Base-by-base conservation (phyloP, 495 filamentous ascomycete genomes). In the Delitschia confertaspora region DNA sequence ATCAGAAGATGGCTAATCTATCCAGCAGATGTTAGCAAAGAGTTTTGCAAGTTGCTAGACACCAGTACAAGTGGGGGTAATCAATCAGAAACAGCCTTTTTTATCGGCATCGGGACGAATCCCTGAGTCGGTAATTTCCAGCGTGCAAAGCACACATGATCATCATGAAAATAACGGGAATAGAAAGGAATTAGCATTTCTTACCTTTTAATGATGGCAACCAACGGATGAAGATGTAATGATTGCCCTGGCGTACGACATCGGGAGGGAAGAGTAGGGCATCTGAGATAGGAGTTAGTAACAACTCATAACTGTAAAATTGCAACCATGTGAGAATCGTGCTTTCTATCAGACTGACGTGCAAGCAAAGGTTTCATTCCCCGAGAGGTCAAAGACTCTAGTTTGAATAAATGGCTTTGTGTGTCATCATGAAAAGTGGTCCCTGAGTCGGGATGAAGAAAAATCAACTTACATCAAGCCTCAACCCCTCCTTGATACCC, bases 111-210 rank as follows among this genome's bases (percentile, higher is more conserved):
- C 58, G 72, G 75, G 74, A 67, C 60, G 55, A 68, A 69, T 72
- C 75, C 67, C 76, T 96, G 85, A 78, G 89, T 82, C 89, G 89
- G 89, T 96, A 96, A 96, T 95, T 96, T 93, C 88, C 88, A 94
- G 85, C 85, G 85, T 93, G 88, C 85, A 77, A 73, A 74, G 69
- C 77, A 79, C 71, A 69, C 78, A 71, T 69, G 74, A 74, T 85
- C 86, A 93, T 95, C 88, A 88, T 78, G n/a, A n/a, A n/a, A n/a
- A n/a, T n/a, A n/a, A n/a, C n/a, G n/a, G n/a, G n/a, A n/a, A n/a
- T n/a, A n/a, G n/a, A n/a, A n/a, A n/a, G n/a, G 52, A 33, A 42
- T 25, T 39, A 14, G 9, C 8, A 39, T 39, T 26, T 35, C 16
- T 19, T 35, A 35, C 33, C 11, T 35, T 9, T 35, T n/a, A 2